phyloP scores from a whole-genome alignment of 2,329 filamentous ascomycete species.

The Microcyclospora tardicrescens region DNA sequence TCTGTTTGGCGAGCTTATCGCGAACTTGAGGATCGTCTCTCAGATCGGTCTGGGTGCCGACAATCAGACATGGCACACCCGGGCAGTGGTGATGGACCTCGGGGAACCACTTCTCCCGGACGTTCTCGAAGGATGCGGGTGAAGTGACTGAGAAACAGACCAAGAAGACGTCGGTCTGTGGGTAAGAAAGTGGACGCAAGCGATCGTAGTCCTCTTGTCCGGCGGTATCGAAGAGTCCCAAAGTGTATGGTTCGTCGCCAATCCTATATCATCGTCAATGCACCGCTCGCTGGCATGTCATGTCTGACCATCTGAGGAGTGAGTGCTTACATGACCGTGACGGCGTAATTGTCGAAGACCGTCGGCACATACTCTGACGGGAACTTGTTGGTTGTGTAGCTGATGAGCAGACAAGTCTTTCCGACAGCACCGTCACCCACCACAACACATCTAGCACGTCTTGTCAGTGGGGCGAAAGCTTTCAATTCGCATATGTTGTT shows the following conservation, averaged over 20 bases:
- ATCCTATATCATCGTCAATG: slow-evolving; percentile 51
- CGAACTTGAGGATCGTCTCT: slow-evolving; percentile 74
- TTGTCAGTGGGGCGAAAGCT: too few species aligned
- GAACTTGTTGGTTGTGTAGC: slow-evolving; percentile 99
- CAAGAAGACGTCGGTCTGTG: slow-evolving; percentile 96
- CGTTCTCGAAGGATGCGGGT: slow-evolving; percentile 96
- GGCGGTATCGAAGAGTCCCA: slow-evolving; percentile 95
- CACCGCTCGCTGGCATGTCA: too few species aligned
- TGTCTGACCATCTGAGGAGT: too few species aligned
- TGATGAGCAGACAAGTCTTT: slow-evolving; percentile 98
- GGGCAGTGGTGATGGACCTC: slow-evolving; percentile 98
- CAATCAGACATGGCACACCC: slow-evolving; percentile 92
- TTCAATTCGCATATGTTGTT: too few species aligned
- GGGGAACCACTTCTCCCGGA: slow-evolving; percentile 96
- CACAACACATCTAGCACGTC: slow-evolving; percentile 68
- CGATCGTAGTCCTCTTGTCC: slow-evolving; percentile 99
- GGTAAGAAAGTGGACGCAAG: slow-evolving; percentile 89
- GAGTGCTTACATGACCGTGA: slow-evolving; percentile 67
- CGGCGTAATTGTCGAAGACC: slow-evolving; percentile 98
- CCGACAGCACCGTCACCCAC: slow-evolving; percentile 98
- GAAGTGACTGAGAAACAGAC: slow-evolving; percentile 98
- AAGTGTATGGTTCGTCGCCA: slow-evolving; percentile 93
- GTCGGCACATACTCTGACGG: slow-evolving; percentile 99
- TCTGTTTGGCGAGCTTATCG: slow-evolving; percentile 89
- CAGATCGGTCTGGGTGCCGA: slow-evolving; percentile 94